Evolutionary conservation across 805 yeast species (phyloP), one percentile per base, ranked within the genome.

Genomic region (Wickerhamomyces strasburgensis): DNA sequence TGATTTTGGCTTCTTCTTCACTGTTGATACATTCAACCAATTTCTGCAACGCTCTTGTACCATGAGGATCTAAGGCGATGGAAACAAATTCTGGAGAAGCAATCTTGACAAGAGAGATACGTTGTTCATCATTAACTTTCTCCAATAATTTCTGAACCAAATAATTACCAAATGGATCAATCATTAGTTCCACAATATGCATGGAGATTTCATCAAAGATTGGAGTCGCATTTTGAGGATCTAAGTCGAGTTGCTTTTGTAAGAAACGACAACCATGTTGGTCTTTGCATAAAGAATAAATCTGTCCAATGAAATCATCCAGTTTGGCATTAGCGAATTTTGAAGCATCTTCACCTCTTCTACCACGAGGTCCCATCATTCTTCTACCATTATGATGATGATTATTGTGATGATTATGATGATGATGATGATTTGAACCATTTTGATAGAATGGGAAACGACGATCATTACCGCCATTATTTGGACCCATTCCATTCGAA

Each of bases 151-250:
- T 93, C 62, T 93, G 98, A 47, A 94, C 77, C 54, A 93, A 67
- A 53, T 93, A 93, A 59, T 93, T 93, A n/a, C 98, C 98, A 65
- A 93, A 93, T 5, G 98, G 96, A 60, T 89, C 96, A 39, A 70
- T 74, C 98, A 93, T 90, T 45, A 93, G 68, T 57, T 87, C 95
- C 37, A 85, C 81, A 39, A 87, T 80, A 49, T 85, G 81, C 26
- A 73, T 65, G 47, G 78, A 75, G 30, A 87, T 84, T 58, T 93
- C 96, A 39, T 77, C 76, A 62, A 87, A 89, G 33, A 93, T 85
- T 54, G 78, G 65, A 21, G 82, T 72, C 7, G 89, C 82, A 11
- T 84, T 85, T 33, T 69, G 64, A n/a, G 66, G 60, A 9, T 74
- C 72, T 31, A 70, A 58, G 49, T 87, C 95, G 47, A 93, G 68